A percentile compares a stretch with the other conserved stretches of the same genome.
Conservation (phyloP, 306 rosid species). For the Abrus pulchellus region DNA sequence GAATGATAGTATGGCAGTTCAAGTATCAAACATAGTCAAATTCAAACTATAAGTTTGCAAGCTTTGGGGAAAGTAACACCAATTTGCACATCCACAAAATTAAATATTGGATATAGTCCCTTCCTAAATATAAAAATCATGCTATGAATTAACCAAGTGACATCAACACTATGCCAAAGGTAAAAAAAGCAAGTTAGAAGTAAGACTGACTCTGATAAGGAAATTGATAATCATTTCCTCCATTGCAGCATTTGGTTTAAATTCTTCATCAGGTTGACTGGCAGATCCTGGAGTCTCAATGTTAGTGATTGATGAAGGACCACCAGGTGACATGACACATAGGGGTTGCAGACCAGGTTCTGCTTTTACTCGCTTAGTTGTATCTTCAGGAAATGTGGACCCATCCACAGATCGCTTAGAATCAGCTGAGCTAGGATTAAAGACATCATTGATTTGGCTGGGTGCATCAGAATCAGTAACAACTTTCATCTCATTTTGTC, state of each 20-base stretch:
- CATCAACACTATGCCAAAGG: conserved; percentile 34
- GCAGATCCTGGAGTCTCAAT: conserved; percentile 95
- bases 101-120: conserved; percentile 29
- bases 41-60: conserved; percentile 30
- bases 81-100: conserved; percentile 33
- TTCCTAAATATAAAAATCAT: conserved; percentile 23
- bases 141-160: conserved; percentile 30
- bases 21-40: conserved; percentile 22
- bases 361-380: conserved; percentile 91
- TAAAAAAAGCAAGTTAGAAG: conserved; percentile 42
- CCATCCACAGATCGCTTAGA: conserved; percentile 87
- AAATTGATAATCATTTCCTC: conserved; percentile 99
- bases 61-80: conserved; percentile 19
- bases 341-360: conserved; percentile 96
- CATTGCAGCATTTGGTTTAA: conserved; percentile 99
- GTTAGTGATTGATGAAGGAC: conserved; percentile 91
- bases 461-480: conserved; percentile 76
- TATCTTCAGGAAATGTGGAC: conserved; percentile 84
- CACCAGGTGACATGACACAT: conserved; percentile 97
- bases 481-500: conserved; percentile 92
- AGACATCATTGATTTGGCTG: conserved; percentile 73
- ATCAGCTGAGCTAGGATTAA: conserved; percentile 78
- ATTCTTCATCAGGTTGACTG: conserved; percentile 97
- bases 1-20: not conserved
- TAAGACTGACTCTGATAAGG: conserved; percentile 86